These are phyloP conservation scores for Jamesozyma gamospora DNA, from an alignment of 805 yeast genomes.

Conservation along the genomic window DNA sequence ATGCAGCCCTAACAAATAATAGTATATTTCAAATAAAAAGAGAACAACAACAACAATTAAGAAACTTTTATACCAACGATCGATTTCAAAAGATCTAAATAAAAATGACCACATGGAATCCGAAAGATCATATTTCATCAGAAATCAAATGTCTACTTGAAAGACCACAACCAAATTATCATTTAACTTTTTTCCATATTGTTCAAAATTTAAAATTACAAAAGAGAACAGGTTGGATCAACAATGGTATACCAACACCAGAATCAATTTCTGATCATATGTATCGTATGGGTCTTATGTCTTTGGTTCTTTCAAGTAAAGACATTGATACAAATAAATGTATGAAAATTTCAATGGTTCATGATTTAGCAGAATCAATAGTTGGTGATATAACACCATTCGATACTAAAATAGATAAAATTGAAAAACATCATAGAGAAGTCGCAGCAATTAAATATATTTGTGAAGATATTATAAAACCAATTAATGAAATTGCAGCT, in stretches of 20 bases:
- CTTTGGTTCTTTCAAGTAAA: conserved; percentile 49
- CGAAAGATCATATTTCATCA: conserved; percentile 35
- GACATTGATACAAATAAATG: conserved; percentile 55
- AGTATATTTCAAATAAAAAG: no score
- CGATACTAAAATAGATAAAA: conserved; percentile 52
- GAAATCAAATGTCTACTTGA: conserved; percentile 25
- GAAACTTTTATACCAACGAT: no score
- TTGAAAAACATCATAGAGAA: conserved; percentile 81
- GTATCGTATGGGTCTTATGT: conserved; percentile 85
- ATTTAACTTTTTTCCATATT: conserved; percentile 53
- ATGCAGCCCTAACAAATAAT: neutral
- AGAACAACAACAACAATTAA: no score
- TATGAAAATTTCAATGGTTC: conserved; percentile 77
- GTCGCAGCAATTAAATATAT: conserved; percentile 59
- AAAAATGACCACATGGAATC: conserved; percentile 31
- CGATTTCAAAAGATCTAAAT: neutral
- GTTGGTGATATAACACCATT: conserved; percentile 93
- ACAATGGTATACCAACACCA: conserved; percentile 36
- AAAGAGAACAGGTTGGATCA: conserved; percentile 90
- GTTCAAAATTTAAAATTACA: conserved; percentile 65
- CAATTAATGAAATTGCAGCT: conserved; percentile 56
- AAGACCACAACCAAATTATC: conserved; percentile 31
- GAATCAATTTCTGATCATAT: conserved; percentile 84
- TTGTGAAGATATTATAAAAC: conserved; percentile 42
- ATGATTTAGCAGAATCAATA: conserved; percentile 87